Evolutionary conservation across 805 yeast genomes (phyloP).

Genomic region (Metschnikowia gruessii): DNA sequence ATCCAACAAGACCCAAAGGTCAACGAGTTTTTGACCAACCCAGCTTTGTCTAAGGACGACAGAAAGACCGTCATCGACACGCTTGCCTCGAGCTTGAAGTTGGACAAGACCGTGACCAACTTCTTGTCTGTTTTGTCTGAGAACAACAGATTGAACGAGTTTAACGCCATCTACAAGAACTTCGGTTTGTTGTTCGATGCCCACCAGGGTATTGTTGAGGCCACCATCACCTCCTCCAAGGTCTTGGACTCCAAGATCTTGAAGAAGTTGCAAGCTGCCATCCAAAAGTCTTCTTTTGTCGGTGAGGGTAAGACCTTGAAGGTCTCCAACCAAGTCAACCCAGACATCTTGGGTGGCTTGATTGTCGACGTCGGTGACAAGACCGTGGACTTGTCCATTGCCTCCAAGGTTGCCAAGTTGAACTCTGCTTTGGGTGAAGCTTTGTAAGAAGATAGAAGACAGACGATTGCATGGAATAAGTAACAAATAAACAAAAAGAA

Average conservation of each 20-base stretch:
- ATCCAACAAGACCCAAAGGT: conserved; percentile 64
- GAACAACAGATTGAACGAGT: conserved; percentile 84
- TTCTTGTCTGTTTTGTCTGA: conserved; percentile 84
- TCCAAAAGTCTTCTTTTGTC: conserved; percentile 74
- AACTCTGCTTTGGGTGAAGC: conserved; percentile 87
- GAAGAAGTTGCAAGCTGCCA: conserved; percentile 73
- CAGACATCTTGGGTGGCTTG: conserved; percentile 93
- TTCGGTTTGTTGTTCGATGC: conserved; percentile 82
- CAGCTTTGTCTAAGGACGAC: conserved; percentile 75
- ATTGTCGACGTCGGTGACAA: conserved; percentile 95
- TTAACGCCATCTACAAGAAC: conserved; percentile 63
- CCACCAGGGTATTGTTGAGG: conserved; percentile 87
- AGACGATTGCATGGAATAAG: conserved; percentile 7
- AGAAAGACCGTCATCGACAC: conserved; percentile 67
- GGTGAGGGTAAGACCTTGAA: conserved; percentile 84
- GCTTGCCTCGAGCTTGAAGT: conserved; percentile 45
- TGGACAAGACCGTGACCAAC: conserved; percentile 74
- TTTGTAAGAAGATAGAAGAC: conserved; percentile 46
- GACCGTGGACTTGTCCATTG: conserved; percentile 89
- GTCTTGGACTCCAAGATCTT: conserved; percentile 80
- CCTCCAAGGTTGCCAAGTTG: conserved; percentile 80
- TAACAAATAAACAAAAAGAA: conserved; percentile 4
- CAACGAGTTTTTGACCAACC: conserved; percentile 64
- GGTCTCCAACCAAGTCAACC: conserved; percentile 77
- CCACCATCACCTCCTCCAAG: conserved; percentile 83